phyloP scores from a whole-genome alignment of 2,329 filamentous ascomycete genomes.

The Monilinia aucupariae region DNA sequence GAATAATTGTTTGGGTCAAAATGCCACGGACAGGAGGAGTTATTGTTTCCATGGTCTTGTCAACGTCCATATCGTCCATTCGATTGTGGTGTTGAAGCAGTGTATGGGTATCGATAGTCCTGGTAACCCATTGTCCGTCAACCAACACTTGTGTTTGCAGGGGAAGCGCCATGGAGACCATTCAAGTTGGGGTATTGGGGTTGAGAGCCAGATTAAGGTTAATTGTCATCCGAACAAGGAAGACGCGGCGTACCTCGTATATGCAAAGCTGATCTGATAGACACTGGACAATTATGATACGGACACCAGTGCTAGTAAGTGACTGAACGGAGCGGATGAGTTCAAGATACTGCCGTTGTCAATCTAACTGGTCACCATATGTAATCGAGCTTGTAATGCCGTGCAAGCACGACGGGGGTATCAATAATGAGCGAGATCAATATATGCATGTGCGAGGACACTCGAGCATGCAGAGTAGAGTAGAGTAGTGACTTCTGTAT shows the following conservation, averaged over 20 bases:
- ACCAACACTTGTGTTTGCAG: conserved; percentile 31
- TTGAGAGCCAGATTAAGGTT: background rate
- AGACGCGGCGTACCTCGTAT: conserved; percentile 7
- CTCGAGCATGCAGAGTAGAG: background rate
- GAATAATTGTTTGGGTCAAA: conserved; percentile 70
- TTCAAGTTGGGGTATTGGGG: background rate
- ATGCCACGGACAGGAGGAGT: conserved; percentile 59
- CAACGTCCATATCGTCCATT: conserved; percentile 34
- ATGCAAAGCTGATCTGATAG: background rate
- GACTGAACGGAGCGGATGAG: background rate
- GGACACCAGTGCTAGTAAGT: no score
- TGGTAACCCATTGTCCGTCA: conserved; percentile 36
- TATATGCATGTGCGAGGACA: no score
- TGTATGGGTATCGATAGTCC: conserved; percentile 39
- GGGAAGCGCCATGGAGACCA: conserved; percentile 29
- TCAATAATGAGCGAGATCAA: no score
- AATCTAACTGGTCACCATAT: background rate
- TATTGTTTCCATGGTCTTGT: conserved; percentile 31
- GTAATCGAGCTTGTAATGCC: background rate
- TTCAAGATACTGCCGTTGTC: background rate
- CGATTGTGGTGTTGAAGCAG: conserved; percentile 38
- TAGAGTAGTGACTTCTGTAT: conserved; percentile 7
- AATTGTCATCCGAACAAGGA: conserved; percentile 2
- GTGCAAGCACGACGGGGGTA: background rate
- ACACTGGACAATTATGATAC: background rate